Percentiles rank a stretch among this genome's conserved stretches.
Evolutionary conservation across 2,329 filamentous ascomycete species (phyloP).

Genomic region (Fonsecaea pugnacius): DNA sequence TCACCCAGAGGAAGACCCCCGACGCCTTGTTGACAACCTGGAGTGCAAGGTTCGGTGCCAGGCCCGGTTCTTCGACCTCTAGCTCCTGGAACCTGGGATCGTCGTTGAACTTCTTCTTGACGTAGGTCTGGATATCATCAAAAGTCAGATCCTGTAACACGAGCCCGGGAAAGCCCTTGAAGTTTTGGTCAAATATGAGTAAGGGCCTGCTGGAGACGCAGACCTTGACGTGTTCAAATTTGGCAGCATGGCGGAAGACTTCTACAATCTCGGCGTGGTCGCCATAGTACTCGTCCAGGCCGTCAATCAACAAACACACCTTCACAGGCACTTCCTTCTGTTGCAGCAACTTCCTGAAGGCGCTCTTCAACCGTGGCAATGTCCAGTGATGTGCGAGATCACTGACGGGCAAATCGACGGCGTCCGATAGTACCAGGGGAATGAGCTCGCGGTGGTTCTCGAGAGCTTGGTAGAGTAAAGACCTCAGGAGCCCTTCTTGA

Average conservation of each 20-base stretch:
- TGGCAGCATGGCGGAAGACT: neutral
- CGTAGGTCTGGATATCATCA: neutral
- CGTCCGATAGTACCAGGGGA: too few relatives aligned
- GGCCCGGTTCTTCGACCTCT: too few relatives aligned
- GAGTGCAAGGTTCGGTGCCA: too few relatives aligned
- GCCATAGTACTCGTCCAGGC: neutral
- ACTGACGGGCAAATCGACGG: too few relatives aligned
- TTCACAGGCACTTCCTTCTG: too few relatives aligned
- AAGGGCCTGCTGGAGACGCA: neutral
- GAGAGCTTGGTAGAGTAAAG: neutral
- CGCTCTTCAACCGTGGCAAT: too few relatives aligned
- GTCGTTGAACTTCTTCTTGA: neutral
- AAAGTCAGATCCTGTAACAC: neutral
- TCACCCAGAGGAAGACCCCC: too few relatives aligned
- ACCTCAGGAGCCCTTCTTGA: neutral
- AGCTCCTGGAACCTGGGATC: too few relatives aligned
- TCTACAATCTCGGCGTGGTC: slow-evolving; percentile 1
- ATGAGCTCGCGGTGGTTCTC: too few relatives aligned
- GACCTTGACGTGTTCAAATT: neutral
- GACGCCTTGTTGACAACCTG: too few relatives aligned
- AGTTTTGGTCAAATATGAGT: neutral
- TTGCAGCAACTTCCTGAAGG: too few relatives aligned
- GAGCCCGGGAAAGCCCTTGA: neutral
- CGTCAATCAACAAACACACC: neutral
- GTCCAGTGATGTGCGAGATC: too few relatives aligned